These are phyloP conservation scores for Suhomyces bribrorum DNA, from an alignment of 1,139 yeast species.

Conservation along the genomic window DNA sequence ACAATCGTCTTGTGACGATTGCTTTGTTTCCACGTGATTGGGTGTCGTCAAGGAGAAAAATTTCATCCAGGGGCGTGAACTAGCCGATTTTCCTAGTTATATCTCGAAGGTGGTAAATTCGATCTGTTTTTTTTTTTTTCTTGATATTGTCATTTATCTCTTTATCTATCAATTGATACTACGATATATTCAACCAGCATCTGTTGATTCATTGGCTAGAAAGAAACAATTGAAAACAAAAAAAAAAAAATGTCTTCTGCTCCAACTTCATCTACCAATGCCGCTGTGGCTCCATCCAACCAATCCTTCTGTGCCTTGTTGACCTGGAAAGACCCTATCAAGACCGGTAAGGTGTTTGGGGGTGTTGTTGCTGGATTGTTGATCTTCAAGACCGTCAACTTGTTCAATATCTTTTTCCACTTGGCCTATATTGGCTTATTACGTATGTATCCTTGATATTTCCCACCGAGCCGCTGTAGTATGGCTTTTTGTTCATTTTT, in stretches of 20 bases:
- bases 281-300: conserved; percentile 11
- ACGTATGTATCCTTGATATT: conserved; percentile 31
- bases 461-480: not conserved
- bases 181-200: not conserved
- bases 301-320: conserved; percentile 39
- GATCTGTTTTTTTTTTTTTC: conserved; percentile 3
- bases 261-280: conserved; percentile 16
- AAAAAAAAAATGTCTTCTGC: conserved; percentile 13
- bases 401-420: conserved; percentile 67
- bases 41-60: conserved; percentile 13
- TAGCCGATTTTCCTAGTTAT: conserved; percentile 10
- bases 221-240: not conserved
- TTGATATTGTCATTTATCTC: conserved; percentile 4
- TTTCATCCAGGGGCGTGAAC: conserved; percentile 14
- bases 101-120: conserved; percentile 5
- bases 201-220: not conserved
- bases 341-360: conserved; percentile 78
- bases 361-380: conserved; percentile 59
- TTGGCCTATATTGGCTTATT: conserved; percentile 48
- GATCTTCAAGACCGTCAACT: conserved; percentile 67
- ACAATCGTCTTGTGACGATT: conserved; percentile 11
- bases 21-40: conserved; percentile 10
- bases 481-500: not conserved
- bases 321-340: conserved; percentile 81
- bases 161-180: conserved; percentile 4